These are phyloP conservation scores for Ilyonectria robusta DNA, from an alignment of 2,329 filamentous ascomycete species.

Conservation along the genomic window DNA sequence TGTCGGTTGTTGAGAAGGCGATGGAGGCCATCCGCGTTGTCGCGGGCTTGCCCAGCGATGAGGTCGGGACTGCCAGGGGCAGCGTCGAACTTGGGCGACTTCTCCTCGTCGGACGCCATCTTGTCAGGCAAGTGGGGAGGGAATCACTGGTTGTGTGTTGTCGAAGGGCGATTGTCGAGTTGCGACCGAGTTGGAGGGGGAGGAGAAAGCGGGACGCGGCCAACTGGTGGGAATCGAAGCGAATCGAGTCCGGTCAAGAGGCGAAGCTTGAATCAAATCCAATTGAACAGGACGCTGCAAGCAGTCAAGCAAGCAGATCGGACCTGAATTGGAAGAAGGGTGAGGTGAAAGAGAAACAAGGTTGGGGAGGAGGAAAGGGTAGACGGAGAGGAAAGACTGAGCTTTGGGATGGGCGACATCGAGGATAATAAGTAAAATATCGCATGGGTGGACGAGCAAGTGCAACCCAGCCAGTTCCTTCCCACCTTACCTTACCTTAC, in stretches of 20 bases:
- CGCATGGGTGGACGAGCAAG: constrained; percentile 25
- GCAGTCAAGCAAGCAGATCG: constrained; percentile 45
- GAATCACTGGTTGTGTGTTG: neutral
- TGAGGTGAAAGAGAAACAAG: neutral
- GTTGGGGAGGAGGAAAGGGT: constrained; percentile 10
- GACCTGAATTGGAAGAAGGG: constrained; percentile 22
- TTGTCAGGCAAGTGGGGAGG: constrained; percentile 1
- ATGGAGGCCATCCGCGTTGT: constrained; percentile 58
- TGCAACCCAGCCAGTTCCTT: constrained; percentile 25
- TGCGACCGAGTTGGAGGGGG: constrained; percentile 12
- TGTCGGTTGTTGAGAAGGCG: constrained; percentile 68
- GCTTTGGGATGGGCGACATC: constrained; percentile 22
- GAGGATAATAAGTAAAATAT: constrained; percentile 37
- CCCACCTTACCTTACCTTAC: constrained; percentile 25
- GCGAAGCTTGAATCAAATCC: constrained; percentile 31
- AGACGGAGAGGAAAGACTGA: constrained; percentile 13
- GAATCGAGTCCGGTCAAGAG: constrained; percentile 20
- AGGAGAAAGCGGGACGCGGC: neutral
- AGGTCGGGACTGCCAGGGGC: constrained; percentile 45
- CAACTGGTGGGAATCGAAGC: constrained; percentile 11
- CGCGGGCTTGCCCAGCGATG: constrained; percentile 40
- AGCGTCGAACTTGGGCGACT: constrained; percentile 46
- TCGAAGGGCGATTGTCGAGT: constrained; percentile 11
- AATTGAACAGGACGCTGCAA: constrained; percentile 36
- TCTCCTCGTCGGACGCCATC: constrained; percentile 45